Evolutionary conservation across 805 yeast genomes (phyloP).

Genomic region (Cyberlindnera meyerae): DNA sequence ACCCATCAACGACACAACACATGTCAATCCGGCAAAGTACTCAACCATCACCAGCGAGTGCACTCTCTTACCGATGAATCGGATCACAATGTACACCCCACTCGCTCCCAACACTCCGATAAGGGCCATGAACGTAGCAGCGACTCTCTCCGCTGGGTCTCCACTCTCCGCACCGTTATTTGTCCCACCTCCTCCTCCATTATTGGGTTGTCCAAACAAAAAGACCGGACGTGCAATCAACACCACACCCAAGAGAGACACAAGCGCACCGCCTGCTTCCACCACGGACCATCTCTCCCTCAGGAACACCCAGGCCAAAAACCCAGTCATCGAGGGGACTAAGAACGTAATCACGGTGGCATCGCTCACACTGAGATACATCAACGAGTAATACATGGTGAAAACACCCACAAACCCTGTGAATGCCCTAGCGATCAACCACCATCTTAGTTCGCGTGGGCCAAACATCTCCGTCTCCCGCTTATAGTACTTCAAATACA

Average conservation of each 20-base stretch:
- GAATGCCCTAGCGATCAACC: conserved; percentile 57
- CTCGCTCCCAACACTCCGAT: conserved; percentile 69
- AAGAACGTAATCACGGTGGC: conserved; percentile 77
- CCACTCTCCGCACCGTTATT: conserved; percentile 30
- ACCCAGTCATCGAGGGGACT: conserved; percentile 70
- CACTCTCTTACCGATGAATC: conserved; percentile 71
- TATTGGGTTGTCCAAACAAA: conserved; percentile 45
- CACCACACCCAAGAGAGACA: conserved; percentile 71
- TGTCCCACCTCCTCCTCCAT: conserved; percentile 6
- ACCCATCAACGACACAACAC: conserved; percentile 48
- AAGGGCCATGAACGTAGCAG: conserved; percentile 61
- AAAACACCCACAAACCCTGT: conserved; percentile 80
- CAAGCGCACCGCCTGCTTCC: conserved; percentile 64
- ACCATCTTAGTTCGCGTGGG: conserved; percentile 48
- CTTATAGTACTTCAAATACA: conserved; percentile 47
- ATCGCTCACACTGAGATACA: conserved; percentile 72
- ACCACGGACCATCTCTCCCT: conserved; percentile 59
- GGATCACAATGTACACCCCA: conserved; percentile 60
- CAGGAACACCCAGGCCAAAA: conserved; percentile 63
- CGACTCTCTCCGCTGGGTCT: conserved; percentile 48
- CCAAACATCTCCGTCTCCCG: conserved; percentile 69
- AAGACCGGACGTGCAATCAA: conserved; percentile 79
- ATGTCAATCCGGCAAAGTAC: conserved; percentile 62
- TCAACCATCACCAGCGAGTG: conserved; percentile 80
- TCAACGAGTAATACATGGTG: conserved; percentile 68